A percentile compares a stretch with the other conserved stretches of the same genome.
Evolutionary conservation across 2,329 filamentous ascomycete genomes (phyloP).

Genomic region (Xylaria sp.): DNA sequence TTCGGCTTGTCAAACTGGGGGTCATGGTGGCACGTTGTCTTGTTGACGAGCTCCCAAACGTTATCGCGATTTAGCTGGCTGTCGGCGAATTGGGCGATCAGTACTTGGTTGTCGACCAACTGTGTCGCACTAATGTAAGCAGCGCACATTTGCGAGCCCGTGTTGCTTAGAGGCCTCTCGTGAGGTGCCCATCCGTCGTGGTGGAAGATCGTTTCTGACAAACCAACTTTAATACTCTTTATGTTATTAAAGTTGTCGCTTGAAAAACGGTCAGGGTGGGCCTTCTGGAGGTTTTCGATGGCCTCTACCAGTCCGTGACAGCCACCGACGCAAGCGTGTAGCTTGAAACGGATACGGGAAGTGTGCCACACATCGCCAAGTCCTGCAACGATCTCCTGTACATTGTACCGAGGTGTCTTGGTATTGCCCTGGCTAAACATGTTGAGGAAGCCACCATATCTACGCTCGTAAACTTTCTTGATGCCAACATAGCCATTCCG

Average conservation of each 20-base stretch:
- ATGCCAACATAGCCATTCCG: slow-evolving; percentile 55
- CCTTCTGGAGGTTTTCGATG: slow-evolving; percentile 22
- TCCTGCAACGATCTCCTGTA: slow-evolving; percentile 44
- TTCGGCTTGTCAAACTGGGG: slow-evolving; percentile 33
- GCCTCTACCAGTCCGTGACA: slow-evolving; percentile 31
- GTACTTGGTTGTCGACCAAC: slow-evolving; percentile 52
- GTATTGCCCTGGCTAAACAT: slow-evolving; percentile 50
- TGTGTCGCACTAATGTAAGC: slow-evolving; percentile 53
- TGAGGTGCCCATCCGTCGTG: slow-evolving; percentile 53
- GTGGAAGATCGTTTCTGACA: slow-evolving; percentile 45
- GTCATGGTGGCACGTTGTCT: slow-evolving; percentile 40
- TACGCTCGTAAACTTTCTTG: slow-evolving; percentile 49
- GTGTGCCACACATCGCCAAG: slow-evolving; percentile 48
- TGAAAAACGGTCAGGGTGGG: slow-evolving; percentile 23
- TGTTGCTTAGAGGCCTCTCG: slow-evolving; percentile 50
- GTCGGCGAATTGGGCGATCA: slow-evolving; percentile 50
- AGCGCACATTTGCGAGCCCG: slow-evolving; percentile 55
- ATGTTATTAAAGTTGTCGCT: neutral
- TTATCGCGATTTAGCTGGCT: slow-evolving; percentile 51
- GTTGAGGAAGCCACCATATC: slow-evolving; percentile 57
- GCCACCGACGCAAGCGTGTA: slow-evolving; percentile 34
- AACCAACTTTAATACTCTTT: slow-evolving; percentile 24
- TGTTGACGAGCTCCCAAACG: slow-evolving; percentile 52
- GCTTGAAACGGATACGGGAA: slow-evolving; percentile 31
- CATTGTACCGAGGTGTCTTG: slow-evolving; percentile 33